Percentiles rank a stretch among this genome's conserved stretches.
phyloP scores from a whole-genome alignment of 31 red algal species.

The Asparagopsis taxiformis region DNA sequence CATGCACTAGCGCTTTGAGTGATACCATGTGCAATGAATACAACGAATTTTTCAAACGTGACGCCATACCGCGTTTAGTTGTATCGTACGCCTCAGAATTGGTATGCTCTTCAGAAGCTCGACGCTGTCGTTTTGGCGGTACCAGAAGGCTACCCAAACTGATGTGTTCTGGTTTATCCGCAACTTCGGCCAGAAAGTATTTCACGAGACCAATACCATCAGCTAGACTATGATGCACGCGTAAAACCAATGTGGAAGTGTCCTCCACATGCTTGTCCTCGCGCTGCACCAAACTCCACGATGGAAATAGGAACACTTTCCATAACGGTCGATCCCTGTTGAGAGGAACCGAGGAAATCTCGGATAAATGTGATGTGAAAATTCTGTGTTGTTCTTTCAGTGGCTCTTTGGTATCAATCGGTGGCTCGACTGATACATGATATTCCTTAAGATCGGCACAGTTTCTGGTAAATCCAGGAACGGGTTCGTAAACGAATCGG shows the following conservation, averaged over 20 bases:
- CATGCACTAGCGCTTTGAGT: neutral
- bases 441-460: slow-evolving; percentile 2
- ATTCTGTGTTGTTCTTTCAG: slow-evolving; percentile 9
- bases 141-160: neutral
- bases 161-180: slow-evolving; percentile 12
- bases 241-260: slow-evolving; percentile 36
- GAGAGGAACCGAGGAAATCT: slow-evolving; percentile 29
- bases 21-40: too few relatives aligned
- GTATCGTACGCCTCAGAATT: neutral
- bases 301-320: slow-evolving; percentile 26
- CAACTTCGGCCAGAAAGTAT: slow-evolving; percentile 40
- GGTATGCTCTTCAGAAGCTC: too few relatives aligned
- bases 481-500: slow-evolving; percentile 6
- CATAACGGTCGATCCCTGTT: slow-evolving; percentile 18
- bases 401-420: neutral
- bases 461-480: neutral
- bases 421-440: slow-evolving; percentile 2
- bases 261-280: slow-evolving; percentile 2
- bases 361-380: slow-evolving; percentile 16
- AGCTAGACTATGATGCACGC: slow-evolving; percentile 48
- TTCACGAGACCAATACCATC: slow-evolving; percentile 62
- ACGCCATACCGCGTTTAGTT: neutral
- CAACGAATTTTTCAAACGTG: too few relatives aligned
- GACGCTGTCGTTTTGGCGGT: too few relatives aligned
- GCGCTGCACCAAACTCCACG: slow-evolving; percentile 8